These are phyloP conservation scores for Brassica balearica DNA, from an alignment of 441 rosid species.

Conservation along the genomic window DNA sequence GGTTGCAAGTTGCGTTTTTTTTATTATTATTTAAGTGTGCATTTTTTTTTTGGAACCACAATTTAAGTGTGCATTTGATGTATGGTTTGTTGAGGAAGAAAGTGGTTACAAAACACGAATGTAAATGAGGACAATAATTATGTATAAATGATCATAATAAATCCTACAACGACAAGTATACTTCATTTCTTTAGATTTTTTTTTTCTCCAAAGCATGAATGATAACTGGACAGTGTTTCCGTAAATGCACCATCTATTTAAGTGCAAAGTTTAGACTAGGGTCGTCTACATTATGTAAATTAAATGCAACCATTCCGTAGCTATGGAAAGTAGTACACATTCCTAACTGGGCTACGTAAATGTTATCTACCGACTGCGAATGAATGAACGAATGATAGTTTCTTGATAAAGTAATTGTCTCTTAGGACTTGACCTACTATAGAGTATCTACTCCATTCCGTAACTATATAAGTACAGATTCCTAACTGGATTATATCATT, in stretches of 20 bases:
- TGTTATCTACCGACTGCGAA: not conserved
- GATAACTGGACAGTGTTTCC: not conserved
- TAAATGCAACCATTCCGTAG: not conserved
- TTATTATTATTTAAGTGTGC: constrained; percentile 3
- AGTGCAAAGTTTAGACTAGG: constrained; percentile 22
- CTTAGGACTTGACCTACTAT: not conserved
- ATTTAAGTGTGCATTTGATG: constrained; percentile 3
- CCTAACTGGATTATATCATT: not conserved
- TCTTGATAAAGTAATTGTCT: not conserved
- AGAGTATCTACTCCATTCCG: not conserved
- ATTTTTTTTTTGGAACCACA: not conserved
- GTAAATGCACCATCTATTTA: constrained; percentile 31
- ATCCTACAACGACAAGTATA: constrained; percentile 13
- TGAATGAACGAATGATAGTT: not conserved
- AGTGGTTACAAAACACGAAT: constrained; percentile 3
- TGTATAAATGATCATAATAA: constrained; percentile 8
- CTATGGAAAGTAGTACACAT: not conserved
- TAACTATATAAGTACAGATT: not conserved
- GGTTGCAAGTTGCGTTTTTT: not conserved
- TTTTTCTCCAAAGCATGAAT: not conserved
- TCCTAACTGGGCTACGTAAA: not conserved
- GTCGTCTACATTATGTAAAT: constrained; percentile 5
- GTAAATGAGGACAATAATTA: constrained; percentile 13
- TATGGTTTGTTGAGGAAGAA: constrained; percentile 15
- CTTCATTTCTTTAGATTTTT: not conserved